Evolutionary conservation across 208 protist genomes (phyloP), one percentile per base, ranked within the genome.

Genomic region (Acanthamoeba royreba): DNA sequence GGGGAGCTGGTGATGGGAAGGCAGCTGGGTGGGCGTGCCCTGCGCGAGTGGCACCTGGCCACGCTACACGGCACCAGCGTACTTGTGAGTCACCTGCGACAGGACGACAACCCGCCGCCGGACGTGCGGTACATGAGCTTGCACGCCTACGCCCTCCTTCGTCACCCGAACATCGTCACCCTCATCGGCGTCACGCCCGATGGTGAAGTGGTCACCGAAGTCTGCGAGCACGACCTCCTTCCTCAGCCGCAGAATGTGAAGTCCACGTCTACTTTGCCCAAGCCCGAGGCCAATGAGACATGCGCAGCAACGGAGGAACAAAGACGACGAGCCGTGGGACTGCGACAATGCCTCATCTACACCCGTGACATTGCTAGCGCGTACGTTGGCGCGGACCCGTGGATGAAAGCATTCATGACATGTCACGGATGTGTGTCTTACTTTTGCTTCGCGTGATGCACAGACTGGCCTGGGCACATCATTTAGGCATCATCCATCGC

Each of bases 121-220:
- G 83, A 85, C 1, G 38, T 33, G 0, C 49, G 45, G 11, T 28
- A 31, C 0, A 35, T 33, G n/a, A 90, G 43, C 53, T 49, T 90
- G 4, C 46, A 90, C 33, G 83, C 83, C 53, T 90, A 90, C 83
- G 45, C 83, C 83, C 52, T 46, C n/a, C 52, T 90, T n/a, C 83
- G 52, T 49, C 83, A 90, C 42, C 83, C 83, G 33, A 85, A 90
- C 83, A 55, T 90, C 19, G 83, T 90, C 25, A 46, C 45, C 33
- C 83, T 90, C 25, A 31, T 90, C 13, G 83, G n/a, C 31, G 83
- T 35, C 47, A 90, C 83, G 5, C 19, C 35, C 15, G 28, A 55
- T n/a, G 83, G 83, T 15, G 83, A 90, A n/a, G 52, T 90, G 8
- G 66, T 90, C 33, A 90, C 83, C 28, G 83, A 90, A 40, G 49